Conservation (phyloP, 1,284 basidiomycete species). For the Apiotrichum akiyoshidainum region DNA sequence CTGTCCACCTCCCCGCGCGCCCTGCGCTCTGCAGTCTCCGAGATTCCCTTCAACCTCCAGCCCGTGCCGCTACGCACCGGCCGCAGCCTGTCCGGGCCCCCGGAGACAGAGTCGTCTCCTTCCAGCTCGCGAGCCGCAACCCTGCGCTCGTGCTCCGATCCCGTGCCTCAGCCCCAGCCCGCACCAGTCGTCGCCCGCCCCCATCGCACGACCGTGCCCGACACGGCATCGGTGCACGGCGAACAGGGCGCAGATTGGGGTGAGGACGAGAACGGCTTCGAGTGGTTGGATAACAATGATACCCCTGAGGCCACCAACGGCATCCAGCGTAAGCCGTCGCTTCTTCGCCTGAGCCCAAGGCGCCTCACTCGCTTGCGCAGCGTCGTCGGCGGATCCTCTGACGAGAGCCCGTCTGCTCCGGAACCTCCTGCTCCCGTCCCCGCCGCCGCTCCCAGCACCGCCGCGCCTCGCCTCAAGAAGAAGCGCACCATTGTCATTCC, state of each 20-base stretch:
- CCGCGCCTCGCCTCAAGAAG: constrained; percentile 24
- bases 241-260: constrained; percentile 50
- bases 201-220: constrained; percentile 20
- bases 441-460: not conserved
- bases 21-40: constrained; percentile 12
- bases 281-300: constrained; percentile 43
- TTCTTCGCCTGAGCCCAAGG: constrained; percentile 1
- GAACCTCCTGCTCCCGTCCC: not conserved
- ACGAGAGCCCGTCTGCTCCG: not conserved
- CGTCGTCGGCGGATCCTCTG: not conserved
- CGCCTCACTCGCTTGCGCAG: constrained; percentile 10
- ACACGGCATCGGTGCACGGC: constrained; percentile 40
- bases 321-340: not conserved
- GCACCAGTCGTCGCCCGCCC: constrained; percentile 12
- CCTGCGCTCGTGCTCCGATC: constrained; percentile 1
- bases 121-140: not conserved
- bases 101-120: not conserved
- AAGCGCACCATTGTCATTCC: constrained; percentile 33
- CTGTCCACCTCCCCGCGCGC: constrained; percentile 1
- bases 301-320: constrained; percentile 35
- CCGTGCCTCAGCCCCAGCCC: constrained; percentile 3
- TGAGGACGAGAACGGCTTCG: constrained; percentile 44
- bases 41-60: constrained; percentile 18
- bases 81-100: constrained; percentile 4
- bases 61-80: constrained; percentile 16